Conservation (phyloP, 768 basidiomycete genomes). For the Antrodiella citrinella region DNA sequence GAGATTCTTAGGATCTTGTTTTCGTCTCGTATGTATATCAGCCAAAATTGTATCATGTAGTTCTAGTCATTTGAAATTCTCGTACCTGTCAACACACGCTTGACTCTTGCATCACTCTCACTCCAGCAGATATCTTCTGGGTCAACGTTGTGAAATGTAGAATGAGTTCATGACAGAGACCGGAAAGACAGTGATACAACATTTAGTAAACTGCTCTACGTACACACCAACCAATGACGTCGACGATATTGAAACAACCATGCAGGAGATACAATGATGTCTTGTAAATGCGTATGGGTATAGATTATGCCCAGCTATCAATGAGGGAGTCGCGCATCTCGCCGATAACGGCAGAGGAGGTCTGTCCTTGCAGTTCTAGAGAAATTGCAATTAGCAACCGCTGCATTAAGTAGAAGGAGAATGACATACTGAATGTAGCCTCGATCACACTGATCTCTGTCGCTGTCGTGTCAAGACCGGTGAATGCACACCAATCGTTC, state of each 20-base stretch:
- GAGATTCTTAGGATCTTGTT: not conserved
- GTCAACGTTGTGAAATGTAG: not conserved
- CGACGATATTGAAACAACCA: not conserved
- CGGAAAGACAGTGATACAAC: not conserved
- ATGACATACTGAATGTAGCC: constrained; percentile 84
- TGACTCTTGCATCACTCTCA: no score
- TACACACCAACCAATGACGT: no score
- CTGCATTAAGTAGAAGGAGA: not conserved
- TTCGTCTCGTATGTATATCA: not conserved
- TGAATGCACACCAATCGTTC: constrained; percentile 99
- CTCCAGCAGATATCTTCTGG: no score
- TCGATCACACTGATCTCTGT: constrained; percentile 99
- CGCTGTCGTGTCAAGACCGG: constrained; percentile 98
- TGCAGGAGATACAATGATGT: not conserved
- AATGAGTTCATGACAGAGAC: not conserved
- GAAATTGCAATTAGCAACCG: no score
- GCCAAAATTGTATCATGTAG: not conserved
- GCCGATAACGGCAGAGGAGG: constrained; percentile 44
- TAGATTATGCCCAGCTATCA: constrained; percentile 75
- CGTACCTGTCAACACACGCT: no score
- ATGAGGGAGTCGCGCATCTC: constrained; percentile 55
- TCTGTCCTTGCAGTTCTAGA: constrained; percentile 50
- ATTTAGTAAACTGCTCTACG: not conserved
- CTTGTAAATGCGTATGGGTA: constrained; percentile 6
- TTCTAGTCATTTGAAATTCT: no score